Base-by-base conservation (phyloP, 2,329 filamentous ascomycete genomes). In the Aspergillus sp. region DNA sequence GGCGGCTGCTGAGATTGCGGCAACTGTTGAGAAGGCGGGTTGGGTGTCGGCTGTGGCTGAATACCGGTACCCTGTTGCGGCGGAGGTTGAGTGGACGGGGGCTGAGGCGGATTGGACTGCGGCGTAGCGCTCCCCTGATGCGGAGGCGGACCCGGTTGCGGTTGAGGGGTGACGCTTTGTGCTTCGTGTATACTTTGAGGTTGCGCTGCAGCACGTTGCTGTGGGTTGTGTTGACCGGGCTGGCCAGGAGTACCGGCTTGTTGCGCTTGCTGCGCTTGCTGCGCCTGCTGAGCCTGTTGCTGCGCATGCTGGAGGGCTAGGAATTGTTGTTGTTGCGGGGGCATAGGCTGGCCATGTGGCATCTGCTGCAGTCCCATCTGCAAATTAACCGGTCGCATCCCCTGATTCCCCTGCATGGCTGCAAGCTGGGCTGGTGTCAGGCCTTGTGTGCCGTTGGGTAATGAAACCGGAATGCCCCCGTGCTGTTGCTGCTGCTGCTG, bases 381-480 rank as follows among this genome's bases (percentile, higher is more conserved):
- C 41, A 67, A 52, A 44, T 64, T 67, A 19, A 67, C 58, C 27
- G 65, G 64, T 44, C 66, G 64, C 65, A 70, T 68, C 41, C 53
- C 60, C 6, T 64, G 65, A 46, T 72, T 67, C 7, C 54, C 61
- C 43, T 72, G 69, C 62, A 72, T 68, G 30, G 68, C 67, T 48
- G 68, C 68, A 49, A 73, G 53, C 48, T 73, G 70, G 28, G 68
- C 69, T 40, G 67, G 61, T 47, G 56, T 72, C 5, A 71, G 48
- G 10, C 61, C 61, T 47, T 68, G 66, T 3, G 65, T 64, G 28
- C 68, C 68, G 56, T 70, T 70, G 5, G 68, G 67, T 50, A 71
- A 54, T 30, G 66, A 64, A 8, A 64, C 66, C 4, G 68, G 66
- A 29, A 70, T 58, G 38, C 61, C 65, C 40, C 56, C 61, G 35